Percentiles rank a stretch among this genome's conserved stretches.
These are phyloP conservation scores for Copromyces sp. DNA, from an alignment of 495 filamentous ascomycete genomes.

Conservation along the genomic window DNA sequence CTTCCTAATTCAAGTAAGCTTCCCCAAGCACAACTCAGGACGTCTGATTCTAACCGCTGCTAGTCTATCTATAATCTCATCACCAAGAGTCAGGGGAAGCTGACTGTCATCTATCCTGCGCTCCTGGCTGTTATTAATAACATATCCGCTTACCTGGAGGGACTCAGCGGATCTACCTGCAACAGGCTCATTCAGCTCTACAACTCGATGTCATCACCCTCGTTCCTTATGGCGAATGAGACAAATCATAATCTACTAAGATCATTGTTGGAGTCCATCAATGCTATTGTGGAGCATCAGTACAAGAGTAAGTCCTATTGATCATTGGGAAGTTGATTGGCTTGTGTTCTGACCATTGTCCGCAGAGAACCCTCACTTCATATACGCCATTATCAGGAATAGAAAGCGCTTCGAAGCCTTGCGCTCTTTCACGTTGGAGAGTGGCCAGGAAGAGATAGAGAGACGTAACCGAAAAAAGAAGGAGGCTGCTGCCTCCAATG, in stretches of 20 bases:
- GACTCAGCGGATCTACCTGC: constrained; percentile 62
- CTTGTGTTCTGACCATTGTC: constrained; percentile 17
- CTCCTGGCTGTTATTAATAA: constrained; percentile 91
- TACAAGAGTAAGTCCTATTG: constrained; percentile 52
- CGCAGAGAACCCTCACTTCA: constrained; percentile 70
- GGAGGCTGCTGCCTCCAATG: constrained; percentile 41
- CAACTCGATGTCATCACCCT: constrained; percentile 87
- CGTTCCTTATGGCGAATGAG: constrained; percentile 92
- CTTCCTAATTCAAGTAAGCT: constrained; percentile 78
- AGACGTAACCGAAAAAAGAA: constrained; percentile 65
- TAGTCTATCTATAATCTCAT: constrained; percentile 91
- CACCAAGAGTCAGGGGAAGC: constrained; percentile 80
- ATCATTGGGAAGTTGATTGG: neutral
- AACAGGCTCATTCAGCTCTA: constrained; percentile 83
- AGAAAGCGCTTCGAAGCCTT: constrained; percentile 80
- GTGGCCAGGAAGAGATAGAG: constrained; percentile 87
- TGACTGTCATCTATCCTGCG: constrained; percentile 88
- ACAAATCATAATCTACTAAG: constrained; percentile 75
- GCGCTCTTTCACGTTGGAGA: constrained; percentile 88
- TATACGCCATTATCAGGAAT: constrained; percentile 71
- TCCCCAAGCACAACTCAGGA: neutral
- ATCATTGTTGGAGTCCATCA: constrained; percentile 82
- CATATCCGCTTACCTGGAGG: constrained; percentile 71
- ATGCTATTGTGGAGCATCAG: constrained; percentile 86
- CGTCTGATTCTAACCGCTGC: constrained; percentile 19